Conservation (phyloP, 2,329 filamentous ascomycete genomes). For the Alternaria triticimaculans region DNA sequence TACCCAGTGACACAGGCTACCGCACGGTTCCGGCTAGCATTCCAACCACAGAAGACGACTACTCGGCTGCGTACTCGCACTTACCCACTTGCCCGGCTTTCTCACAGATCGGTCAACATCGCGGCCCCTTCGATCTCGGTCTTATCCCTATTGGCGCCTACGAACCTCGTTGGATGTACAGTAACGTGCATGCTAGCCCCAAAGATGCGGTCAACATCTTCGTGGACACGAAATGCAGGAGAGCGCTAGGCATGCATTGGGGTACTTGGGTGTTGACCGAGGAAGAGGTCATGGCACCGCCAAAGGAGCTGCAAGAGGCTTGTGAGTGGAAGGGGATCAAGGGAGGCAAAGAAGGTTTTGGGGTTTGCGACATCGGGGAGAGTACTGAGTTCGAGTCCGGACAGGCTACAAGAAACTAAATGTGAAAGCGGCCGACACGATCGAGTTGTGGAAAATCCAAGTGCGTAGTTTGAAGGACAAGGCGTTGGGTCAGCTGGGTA, state of each 20-base stretch:
- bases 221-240: slow-evolving; percentile 76
- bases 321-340: slow-evolving; percentile 74
- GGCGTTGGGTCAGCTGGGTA: neutral
- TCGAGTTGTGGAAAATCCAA: neutral
- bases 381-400: slow-evolving; percentile 69
- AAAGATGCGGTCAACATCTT: slow-evolving; percentile 91
- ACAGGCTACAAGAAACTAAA: neutral
- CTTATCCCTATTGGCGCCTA: slow-evolving; percentile 95
- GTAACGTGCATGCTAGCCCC: slow-evolving; percentile 83
- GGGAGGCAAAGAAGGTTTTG: slow-evolving; percentile 78
- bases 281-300: slow-evolving; percentile 87
- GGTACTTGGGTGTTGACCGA: slow-evolving; percentile 83
- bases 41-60: slow-evolving; percentile 70
- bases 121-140: slow-evolving; percentile 89
- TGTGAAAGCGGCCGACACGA: neutral
- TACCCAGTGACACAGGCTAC: slow-evolving; percentile 85
- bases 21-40: slow-evolving; percentile 72
- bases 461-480: neutral
- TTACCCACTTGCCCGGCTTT: slow-evolving; percentile 83
- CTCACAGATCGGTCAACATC: slow-evolving; percentile 76
- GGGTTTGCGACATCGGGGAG: slow-evolving; percentile 83
- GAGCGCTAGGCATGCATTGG: slow-evolving; percentile 90
- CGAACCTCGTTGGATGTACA: slow-evolving; percentile 74
- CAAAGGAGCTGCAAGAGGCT: slow-evolving; percentile 73
- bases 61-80: slow-evolving; percentile 66